A percentile compares a stretch with the other conserved stretches of the same genome.
These are phyloP conservation scores for Pascua guehoae DNA, from an alignment of 1,284 basidiomycete genomes.

Conservation along the genomic window DNA sequence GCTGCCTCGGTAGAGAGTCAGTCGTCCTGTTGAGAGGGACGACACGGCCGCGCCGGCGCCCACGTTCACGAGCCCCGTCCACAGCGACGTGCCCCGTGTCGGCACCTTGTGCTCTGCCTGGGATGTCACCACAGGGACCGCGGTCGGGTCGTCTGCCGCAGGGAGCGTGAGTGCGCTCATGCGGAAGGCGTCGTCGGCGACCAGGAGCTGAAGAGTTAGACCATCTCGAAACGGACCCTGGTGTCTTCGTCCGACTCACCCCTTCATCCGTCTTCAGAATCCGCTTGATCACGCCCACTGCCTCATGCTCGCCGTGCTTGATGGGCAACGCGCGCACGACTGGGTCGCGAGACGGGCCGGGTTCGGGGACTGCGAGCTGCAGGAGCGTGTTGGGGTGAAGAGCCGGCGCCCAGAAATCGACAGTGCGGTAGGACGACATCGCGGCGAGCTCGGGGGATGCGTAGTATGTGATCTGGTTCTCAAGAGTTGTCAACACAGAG, in stretches of 20 bases:
- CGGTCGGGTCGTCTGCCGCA: slow-evolving; percentile 4
- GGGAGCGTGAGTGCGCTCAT: slow-evolving; percentile 29
- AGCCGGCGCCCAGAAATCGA: slow-evolving; percentile 44
- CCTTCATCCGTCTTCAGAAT: slow-evolving; percentile 21
- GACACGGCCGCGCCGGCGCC: slow-evolving; percentile 35
- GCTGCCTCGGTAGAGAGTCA: slow-evolving; percentile 24
- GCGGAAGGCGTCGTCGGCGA: slow-evolving; percentile 39
- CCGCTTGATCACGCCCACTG: slow-evolving; percentile 37
- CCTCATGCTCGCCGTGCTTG: slow-evolving; percentile 33
- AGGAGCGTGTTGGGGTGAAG: slow-evolving; percentile 44
- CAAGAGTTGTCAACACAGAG: background rate
- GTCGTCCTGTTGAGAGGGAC: slow-evolving; percentile 38
- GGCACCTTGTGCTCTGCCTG: slow-evolving; percentile 8
- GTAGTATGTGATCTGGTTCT: background rate
- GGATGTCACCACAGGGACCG: slow-evolving; percentile 12
- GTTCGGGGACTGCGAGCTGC: slow-evolving; percentile 39
- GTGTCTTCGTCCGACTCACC: slow-evolving; percentile 1
- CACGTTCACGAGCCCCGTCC: slow-evolving; percentile 14
- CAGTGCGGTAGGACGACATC: slow-evolving; percentile 23
- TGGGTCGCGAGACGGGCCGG: slow-evolving; percentile 27
- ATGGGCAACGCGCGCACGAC: slow-evolving; percentile 42
- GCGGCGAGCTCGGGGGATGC: background rate
- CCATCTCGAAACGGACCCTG: background rate
- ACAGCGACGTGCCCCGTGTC: slow-evolving; percentile 8
- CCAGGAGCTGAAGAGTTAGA: slow-evolving; percentile 21